A percentile compares a stretch with the other conserved stretches of the same genome.
These are phyloP conservation scores for Boletus subluridellus DNA, from an alignment of 1,284 basidiomycete species.

Conservation along the genomic window DNA sequence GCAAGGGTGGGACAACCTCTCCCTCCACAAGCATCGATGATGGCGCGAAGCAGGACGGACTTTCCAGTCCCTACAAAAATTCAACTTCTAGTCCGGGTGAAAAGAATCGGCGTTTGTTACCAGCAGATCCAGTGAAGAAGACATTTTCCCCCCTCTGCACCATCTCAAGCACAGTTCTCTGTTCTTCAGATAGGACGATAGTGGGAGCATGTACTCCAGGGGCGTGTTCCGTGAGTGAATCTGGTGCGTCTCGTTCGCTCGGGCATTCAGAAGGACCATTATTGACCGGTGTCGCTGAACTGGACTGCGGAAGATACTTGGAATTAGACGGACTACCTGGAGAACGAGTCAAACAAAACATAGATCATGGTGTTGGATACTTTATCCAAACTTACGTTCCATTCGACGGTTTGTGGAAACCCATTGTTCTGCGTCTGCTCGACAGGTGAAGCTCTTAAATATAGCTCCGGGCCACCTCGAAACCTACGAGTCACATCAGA, in stretches of 20 bases:
- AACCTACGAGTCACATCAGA: constrained; percentile 37
- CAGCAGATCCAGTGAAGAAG: constrained; percentile 84
- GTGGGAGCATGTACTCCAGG: not conserved
- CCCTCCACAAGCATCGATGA: constrained; percentile 65
- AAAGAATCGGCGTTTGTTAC: constrained; percentile 36
- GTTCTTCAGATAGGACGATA: constrained; percentile 46
- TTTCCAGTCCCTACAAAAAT: constrained; percentile 81
- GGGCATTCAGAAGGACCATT: not conserved
- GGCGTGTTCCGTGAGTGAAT: not conserved
- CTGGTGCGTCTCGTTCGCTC: not conserved
- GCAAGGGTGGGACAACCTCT: constrained; percentile 71
- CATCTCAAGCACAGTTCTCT: constrained; percentile 50
- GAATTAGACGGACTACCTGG: constrained; percentile 8
- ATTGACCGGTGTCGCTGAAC: not conserved
- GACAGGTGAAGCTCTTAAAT: constrained; percentile 48
- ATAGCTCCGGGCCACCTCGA: constrained; percentile 45
- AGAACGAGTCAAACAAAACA: constrained; percentile 1
- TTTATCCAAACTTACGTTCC: constrained; percentile 20
- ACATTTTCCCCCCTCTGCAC: constrained; percentile 53
- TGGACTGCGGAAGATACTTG: not conserved
- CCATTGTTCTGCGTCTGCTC: constrained; percentile 46
- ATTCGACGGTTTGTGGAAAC: constrained; percentile 22
- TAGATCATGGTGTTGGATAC: not conserved
- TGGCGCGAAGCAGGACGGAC: constrained; percentile 88
- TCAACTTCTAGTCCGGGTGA: constrained; percentile 6